Base-by-base conservation (phyloP, 2,329 filamentous ascomycete genomes). In the Zalaria obscura region DNA sequence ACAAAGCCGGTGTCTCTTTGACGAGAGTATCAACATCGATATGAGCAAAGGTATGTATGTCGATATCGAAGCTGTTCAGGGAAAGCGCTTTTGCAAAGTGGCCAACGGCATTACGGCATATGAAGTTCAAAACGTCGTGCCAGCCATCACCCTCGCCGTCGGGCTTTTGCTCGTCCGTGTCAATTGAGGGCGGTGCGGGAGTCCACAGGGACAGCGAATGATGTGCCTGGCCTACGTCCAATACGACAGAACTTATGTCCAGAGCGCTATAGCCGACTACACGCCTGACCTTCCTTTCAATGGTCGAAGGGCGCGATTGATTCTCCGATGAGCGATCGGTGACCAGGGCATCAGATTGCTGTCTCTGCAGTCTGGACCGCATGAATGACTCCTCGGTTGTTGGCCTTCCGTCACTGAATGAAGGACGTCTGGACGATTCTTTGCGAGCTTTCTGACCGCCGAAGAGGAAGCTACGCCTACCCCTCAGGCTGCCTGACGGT, bases 1-100 rank as follows among this genome's bases (percentile, higher is more conserved):
- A 75, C 9, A 93, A 65, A 0, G 89, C 96, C 0, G 91, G 91
- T 3, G 86, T 94, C 38, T 81, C 78, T 54, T 83, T 85, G 55
- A 96, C 82, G 34, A 98, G 72, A 0, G 66, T 68, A 49, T 93
- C 86, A 1, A 86, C 78, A 52, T 96, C 86, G 1, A 76, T 69
- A 51, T 82, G 74, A 31, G 77, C 73, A 58, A 95, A 95, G 1
- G 83, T 73, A 50, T 80, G 82, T 9, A 95, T 65, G 45, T 84
- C 81, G 1, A 95, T 67, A 49, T 89, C 83, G 4, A 96, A 64
- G 41, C 27, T 46, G 18, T 41, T 40, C 10, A 47, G 34, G 9
- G 45, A 36, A n/a, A 40, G 35, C 3, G 55, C 49, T n/a, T 49
- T 52, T 3, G 49, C 40, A 56, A 84, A 93, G 32, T 76, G 74